These are phyloP conservation scores for Hypocrella siamensis DNA, from an alignment of 2,329 filamentous ascomycete genomes.

Conservation along the genomic window DNA sequence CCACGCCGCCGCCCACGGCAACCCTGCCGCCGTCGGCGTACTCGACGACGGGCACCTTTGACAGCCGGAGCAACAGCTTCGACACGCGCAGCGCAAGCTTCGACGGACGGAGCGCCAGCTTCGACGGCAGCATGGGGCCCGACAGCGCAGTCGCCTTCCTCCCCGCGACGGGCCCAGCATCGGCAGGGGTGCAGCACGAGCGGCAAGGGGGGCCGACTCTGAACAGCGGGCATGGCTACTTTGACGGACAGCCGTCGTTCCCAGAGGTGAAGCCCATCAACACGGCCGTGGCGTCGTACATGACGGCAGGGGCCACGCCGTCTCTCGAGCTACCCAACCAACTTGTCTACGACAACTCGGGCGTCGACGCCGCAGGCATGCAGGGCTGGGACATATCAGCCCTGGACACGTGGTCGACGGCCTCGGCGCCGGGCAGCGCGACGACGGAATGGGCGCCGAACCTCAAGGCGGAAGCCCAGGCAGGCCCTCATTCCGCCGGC, in stretches of 20 bases:
- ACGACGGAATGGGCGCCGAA: conserved; percentile 16
- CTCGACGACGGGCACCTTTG: conserved; percentile 12
- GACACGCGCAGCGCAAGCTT: conserved; percentile 13
- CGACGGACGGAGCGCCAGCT: conserved; percentile 16
- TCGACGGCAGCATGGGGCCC: conserved; percentile 21
- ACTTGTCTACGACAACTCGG: conserved; percentile 18
- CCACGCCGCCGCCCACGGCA: conserved; percentile 40
- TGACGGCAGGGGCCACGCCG: conserved; percentile 11
- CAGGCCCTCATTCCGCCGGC: conserved; percentile 8
- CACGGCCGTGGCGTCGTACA: conserved; percentile 14
- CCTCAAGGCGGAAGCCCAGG: conserved; percentile 14
- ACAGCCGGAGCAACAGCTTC: conserved; percentile 18
- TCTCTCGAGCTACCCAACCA: conserved; percentile 16
- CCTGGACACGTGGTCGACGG: conserved; percentile 17
- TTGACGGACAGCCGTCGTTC: conserved; percentile 16
- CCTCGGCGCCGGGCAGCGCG: conserved; percentile 9
- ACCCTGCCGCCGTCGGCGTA: conserved; percentile 31
- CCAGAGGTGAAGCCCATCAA: conserved; percentile 19
- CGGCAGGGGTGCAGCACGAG: conserved; percentile 8
- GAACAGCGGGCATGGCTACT: conserved; percentile 14
- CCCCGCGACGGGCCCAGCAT: conserved; percentile 11
- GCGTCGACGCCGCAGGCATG: conserved; percentile 14
- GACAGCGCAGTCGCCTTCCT: conserved; percentile 16
- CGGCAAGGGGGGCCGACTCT: conserved; percentile 10
- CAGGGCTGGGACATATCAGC: conserved; percentile 22